Evolutionary conservation across 1,139 yeast genomes (phyloP).

Genomic region (Candida sp.): DNA sequence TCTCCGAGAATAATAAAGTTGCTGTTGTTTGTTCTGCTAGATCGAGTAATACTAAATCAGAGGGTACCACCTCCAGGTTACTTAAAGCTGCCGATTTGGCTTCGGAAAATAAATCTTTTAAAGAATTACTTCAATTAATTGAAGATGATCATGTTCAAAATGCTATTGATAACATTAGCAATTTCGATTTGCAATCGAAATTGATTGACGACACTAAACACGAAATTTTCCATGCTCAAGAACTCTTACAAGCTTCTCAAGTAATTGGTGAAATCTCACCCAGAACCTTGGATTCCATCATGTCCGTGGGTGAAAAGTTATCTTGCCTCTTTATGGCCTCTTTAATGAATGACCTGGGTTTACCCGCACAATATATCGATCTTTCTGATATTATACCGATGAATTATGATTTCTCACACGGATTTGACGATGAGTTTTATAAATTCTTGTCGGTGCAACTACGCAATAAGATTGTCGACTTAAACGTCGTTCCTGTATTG

Average conservation of each 20-base stretch:
- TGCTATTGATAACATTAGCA: conserved; percentile 54
- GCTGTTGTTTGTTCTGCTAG: conserved; percentile 97
- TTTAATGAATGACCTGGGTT: conserved; percentile 75
- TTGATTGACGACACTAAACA: conserved; percentile 55
- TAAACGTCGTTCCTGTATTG: conserved; percentile 73
- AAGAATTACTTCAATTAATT: conserved; percentile 54
- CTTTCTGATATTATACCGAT: conserved; percentile 67
- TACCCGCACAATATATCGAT: conserved; percentile 75
- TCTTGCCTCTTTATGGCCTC: conserved; percentile 88
- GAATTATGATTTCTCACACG: conserved; percentile 48
- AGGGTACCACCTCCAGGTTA: conserved; percentile 90
- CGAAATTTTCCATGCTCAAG: conserved; percentile 67
- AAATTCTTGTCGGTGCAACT: conserved; percentile 56
- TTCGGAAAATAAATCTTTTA: conserved; percentile 51
- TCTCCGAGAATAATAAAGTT: conserved; percentile 60
- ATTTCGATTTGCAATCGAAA: conserved; percentile 39
- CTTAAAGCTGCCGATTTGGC: conserved; percentile 80
- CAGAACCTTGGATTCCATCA: conserved; percentile 82
- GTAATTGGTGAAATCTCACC: conserved; percentile 90
- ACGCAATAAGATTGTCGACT: conserved; percentile 46
- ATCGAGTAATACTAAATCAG: conserved; percentile 84
- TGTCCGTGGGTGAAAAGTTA: conserved; percentile 93
- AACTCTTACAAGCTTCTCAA: conserved; percentile 80
- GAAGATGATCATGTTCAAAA: conserved; percentile 76
- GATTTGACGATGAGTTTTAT: conserved; percentile 71